Evolutionary conservation across 2,329 filamentous ascomycete genomes (phyloP).

Genomic region (Rosellinia necatrix): DNA sequence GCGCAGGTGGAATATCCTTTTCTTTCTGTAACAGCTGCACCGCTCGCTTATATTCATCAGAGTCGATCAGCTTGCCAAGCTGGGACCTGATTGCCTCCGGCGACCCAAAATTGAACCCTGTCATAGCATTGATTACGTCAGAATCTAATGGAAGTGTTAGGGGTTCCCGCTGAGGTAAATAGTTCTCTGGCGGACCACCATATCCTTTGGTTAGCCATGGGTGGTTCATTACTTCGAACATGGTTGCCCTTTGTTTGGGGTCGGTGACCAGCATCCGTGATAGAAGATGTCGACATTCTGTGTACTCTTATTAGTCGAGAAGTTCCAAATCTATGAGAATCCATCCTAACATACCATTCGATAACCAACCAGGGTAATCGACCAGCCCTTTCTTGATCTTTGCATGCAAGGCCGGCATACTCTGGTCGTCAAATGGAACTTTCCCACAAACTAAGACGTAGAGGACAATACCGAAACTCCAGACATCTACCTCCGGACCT

Average conservation of each 20-base stretch:
- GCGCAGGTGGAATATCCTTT: conserved; percentile 62
- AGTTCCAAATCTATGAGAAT: conserved; percentile 12
- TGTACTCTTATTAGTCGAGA: conserved; percentile 43
- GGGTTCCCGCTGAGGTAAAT: conserved; percentile 80
- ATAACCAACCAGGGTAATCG: conserved; percentile 93
- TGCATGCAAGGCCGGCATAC: conserved; percentile 96
- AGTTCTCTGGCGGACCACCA: conserved; percentile 84
- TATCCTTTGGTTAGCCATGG: conserved; percentile 97
- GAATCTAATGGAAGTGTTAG: conserved; percentile 82
- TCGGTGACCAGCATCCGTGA: conserved; percentile 96
- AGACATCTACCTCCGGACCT: conserved; percentile 94
- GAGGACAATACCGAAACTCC: conserved; percentile 98
- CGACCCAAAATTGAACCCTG: conserved; percentile 94
- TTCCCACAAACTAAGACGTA: conserved; percentile 98
- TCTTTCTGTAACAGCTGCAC: conserved; percentile 72
- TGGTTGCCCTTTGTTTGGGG: conserved; percentile 80
- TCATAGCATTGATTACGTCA: conserved; percentile 89
- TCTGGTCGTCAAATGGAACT: conserved; percentile 98
- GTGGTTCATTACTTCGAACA: conserved; percentile 91
- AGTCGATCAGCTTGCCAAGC: conserved; percentile 84
- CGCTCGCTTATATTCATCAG: conserved; percentile 89
- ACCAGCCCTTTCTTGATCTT: conserved; percentile 98
- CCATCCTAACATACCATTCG: conserved; percentile 67
- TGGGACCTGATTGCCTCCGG: conserved; percentile 82
- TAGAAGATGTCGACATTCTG: conserved; percentile 92